Percentiles rank a stretch among this genome's conserved stretches.
Evolutionary conservation across 257 asterid genomes (phyloP).

Genomic region (Prunella vulgaris): DNA sequence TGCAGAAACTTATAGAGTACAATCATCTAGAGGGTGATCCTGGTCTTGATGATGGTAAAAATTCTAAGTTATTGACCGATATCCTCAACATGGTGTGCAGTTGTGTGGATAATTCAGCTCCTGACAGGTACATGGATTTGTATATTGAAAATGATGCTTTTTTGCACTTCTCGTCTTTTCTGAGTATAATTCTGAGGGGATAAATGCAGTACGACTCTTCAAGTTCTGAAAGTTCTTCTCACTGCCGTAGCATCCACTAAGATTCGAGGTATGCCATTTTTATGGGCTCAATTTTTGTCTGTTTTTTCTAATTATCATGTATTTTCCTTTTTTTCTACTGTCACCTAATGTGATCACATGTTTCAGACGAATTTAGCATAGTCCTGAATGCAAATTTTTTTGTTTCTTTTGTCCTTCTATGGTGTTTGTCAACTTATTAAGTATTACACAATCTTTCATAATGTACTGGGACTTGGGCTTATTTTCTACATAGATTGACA

Average conservation of each 20-base stretch:
- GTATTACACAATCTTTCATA: neutral
- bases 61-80: slow-evolving; percentile 64
- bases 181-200: slow-evolving; percentile 23
- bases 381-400: neutral
- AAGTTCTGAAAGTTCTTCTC: slow-evolving; percentile 93
- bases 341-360: neutral
- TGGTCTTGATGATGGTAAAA: slow-evolving; percentile 77
- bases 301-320: neutral
- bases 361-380: neutral
- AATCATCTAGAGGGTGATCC: slow-evolving; percentile 98
- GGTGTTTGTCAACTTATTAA: neutral
- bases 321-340: neutral
- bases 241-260: slow-evolving; percentile 84
- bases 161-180: slow-evolving; percentile 17
- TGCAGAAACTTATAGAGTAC: slow-evolving; percentile 94
- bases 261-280: slow-evolving; percentile 68
- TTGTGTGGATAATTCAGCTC: slow-evolving; percentile 82
- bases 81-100: slow-evolving; percentile 81
- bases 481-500: neutral
- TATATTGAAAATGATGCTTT: slow-evolving; percentile 15
- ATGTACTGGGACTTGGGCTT: neutral
- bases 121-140: slow-evolving; percentile 65
- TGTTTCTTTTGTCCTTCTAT: neutral
- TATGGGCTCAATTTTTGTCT: slow-evolving; percentile 14
- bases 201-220: slow-evolving; percentile 87